Evolutionary conservation across 192 early-diverging fungal genomes (phyloP), one percentile per base, ranked within the genome.

Genomic region (Dissophora ornata): DNA sequence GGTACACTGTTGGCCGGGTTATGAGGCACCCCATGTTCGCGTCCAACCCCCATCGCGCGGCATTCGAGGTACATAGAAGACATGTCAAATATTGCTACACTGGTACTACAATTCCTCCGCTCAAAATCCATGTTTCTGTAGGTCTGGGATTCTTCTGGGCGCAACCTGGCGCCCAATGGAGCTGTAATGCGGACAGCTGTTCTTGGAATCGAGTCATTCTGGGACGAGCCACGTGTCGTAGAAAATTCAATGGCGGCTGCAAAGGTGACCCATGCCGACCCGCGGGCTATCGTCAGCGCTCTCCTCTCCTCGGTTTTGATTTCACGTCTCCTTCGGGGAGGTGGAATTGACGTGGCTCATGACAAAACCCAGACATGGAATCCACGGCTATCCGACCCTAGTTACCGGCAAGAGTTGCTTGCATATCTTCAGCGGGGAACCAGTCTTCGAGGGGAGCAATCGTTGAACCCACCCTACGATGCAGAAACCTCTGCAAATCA

Each of bases 1-100:
- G 87, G 0, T 54, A 32, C 13, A 88, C 85, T 15, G 84, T 84
- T 21, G 74, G 82, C 25, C 38, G 38, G 3, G 87, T 89, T 4
- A 22, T 91, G 18, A 34, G 40, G 2, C 79, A 82, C 42, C 66
- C 79, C 9, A 41, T 62, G 2, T 91, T 86, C 62, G 12, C 41
- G 25, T 38, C 18, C 10, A 79, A 85, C 53, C 90, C 90, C 4
- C 70, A 74, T 46, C n/a, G 24, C 4, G 69, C 81, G 0, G 75
- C 81, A n/a, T 82, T 62, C 40, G 69, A 74, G 19, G 67, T 71
- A 57, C 21, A 29, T 26, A 32, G 24, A 7, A n/a, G n/a, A n/a
- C n/a, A n/a, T n/a, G n/a, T n/a, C n/a, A n/a, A n/a, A n/a, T n/a
- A n/a, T n/a, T n/a, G n/a, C n/a, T n/a, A n/a, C n/a, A n/a, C n/a